phyloP scores from a whole-genome alignment of 2,329 filamentous ascomycete genomes.

The Ophiosphaerella herpotricha region DNA sequence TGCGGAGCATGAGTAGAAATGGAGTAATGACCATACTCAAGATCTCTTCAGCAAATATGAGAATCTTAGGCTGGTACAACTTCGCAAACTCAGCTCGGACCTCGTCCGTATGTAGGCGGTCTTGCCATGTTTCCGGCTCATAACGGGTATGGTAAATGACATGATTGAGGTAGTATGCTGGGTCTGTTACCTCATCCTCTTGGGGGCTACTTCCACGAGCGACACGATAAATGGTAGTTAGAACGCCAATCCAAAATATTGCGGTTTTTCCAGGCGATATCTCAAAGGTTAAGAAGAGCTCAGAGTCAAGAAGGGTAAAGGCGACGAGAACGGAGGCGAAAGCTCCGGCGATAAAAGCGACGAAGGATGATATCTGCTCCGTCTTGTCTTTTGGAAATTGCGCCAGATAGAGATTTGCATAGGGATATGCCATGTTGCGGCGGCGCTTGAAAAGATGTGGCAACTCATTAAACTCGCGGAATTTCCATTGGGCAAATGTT shows the following conservation, averaged over 20 bases:
- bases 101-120: conserved; percentile 88
- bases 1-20: conserved; percentile 81
- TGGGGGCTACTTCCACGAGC: conserved; percentile 81
- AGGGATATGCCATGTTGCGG: conserved; percentile 92
- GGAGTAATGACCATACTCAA: conserved; percentile 91
- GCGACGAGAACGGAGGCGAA: conserved; percentile 83
- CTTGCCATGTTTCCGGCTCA: conserved; percentile 85
- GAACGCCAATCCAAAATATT: conserved; percentile 84
- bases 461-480: conserved; percentile 96
- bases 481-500: conserved; percentile 94
- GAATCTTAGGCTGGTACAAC: conserved; percentile 87
- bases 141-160: conserved; percentile 95
- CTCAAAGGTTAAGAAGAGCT: conserved; percentile 89
- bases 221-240: conserved; percentile 81
- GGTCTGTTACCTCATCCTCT: conserved; percentile 88
- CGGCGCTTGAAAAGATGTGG: conserved; percentile 89
- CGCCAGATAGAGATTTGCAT: conserved; percentile 87
- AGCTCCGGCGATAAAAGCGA: conserved; percentile 86
- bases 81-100: conserved; percentile 88
- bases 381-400: conserved; percentile 97
- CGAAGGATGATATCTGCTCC: conserved; percentile 79
- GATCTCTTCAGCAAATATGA: conserved; percentile 92
- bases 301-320: conserved; percentile 84
- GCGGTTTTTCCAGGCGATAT: conserved; percentile 86
- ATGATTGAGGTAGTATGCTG: conserved; percentile 83